Percentiles rank a stretch among this genome's conserved stretches.
phyloP scores from a whole-genome alignment of 2,329 filamentous ascomycete genomes.

The Botryotinia narcissicola region DNA sequence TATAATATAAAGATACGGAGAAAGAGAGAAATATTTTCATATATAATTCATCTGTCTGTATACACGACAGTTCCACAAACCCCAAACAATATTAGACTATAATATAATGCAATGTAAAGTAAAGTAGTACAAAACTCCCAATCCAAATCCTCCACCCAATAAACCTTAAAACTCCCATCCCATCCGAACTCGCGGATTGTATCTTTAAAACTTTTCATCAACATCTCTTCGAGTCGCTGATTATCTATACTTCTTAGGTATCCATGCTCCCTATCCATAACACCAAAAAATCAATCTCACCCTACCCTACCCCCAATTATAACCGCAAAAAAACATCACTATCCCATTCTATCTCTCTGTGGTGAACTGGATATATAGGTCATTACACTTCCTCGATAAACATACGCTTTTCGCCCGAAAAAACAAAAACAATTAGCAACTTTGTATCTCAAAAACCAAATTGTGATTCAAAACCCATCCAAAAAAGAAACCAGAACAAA shows the following conservation, averaged over 20 bases:
- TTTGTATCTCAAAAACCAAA: neutral
- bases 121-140: neutral
- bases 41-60: neutral
- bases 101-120: neutral
- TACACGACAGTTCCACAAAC: accelerated
- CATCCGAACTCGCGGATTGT: neutral
- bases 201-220: neutral
- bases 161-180: neutral
- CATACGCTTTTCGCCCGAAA: slow-evolving; percentile 16
- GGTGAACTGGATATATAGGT: slow-evolving; percentile 16
- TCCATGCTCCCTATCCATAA: neutral
- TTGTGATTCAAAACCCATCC: neutral
- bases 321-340: neutral
- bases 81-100: neutral
- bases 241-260: neutral
- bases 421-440: slow-evolving; percentile 13
- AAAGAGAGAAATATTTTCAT: neutral
- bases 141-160: neutral
- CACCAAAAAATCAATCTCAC: neutral
- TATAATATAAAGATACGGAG: neutral
- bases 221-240: neutral
- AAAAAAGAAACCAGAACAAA: neutral
- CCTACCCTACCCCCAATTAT: neutral
- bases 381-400: slow-evolving; percentile 16
- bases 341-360: neutral